Percentiles rank a stretch among this genome's conserved stretches.
phyloP scores from a whole-genome alignment of 805 yeast species.

The Lachancea lanzarotensis region DNA sequence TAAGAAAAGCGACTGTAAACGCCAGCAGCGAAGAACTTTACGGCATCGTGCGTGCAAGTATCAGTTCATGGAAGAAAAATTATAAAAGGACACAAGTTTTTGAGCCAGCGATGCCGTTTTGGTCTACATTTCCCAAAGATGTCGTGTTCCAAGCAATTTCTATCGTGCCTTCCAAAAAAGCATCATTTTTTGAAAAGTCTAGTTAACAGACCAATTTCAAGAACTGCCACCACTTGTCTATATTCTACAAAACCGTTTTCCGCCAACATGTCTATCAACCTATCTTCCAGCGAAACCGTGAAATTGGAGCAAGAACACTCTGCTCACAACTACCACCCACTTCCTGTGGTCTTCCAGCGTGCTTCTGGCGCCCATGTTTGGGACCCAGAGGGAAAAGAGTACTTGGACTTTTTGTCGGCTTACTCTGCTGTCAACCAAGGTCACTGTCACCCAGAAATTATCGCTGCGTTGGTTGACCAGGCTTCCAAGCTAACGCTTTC shows the following conservation, averaged over 20 bases:
- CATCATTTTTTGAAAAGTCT: too few species aligned
- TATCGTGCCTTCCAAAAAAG: too few species aligned
- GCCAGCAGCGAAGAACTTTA: not conserved
- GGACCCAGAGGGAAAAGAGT: constrained; percentile 97
- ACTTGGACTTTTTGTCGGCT: constrained; percentile 87
- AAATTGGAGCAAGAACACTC: constrained; percentile 73
- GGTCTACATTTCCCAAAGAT: too few species aligned
- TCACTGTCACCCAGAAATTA: constrained; percentile 92
- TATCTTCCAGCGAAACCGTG: constrained; percentile 60
- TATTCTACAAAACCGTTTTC: too few species aligned
- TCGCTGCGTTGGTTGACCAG: constrained; percentile 79
- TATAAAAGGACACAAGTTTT: constrained; percentile 1
- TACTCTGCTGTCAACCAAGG: constrained; percentile 98
- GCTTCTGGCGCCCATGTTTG: constrained; percentile 91
- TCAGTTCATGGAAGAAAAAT: not conserved
- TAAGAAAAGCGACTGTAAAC: too few species aligned
- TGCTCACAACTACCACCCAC: constrained; percentile 95
- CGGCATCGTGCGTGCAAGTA: not conserved
- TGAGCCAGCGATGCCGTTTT: not conserved
- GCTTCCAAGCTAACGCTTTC: constrained; percentile 78
- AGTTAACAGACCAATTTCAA: too few species aligned
- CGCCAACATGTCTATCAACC: constrained; percentile 18
- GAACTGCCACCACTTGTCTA: too few species aligned
- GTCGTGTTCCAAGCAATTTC: too few species aligned
- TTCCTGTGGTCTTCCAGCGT: constrained; percentile 86